Evolutionary conservation across 176 grass and related monocot genomes (phyloP).

Genomic region (Saccharum officinarum): DNA sequence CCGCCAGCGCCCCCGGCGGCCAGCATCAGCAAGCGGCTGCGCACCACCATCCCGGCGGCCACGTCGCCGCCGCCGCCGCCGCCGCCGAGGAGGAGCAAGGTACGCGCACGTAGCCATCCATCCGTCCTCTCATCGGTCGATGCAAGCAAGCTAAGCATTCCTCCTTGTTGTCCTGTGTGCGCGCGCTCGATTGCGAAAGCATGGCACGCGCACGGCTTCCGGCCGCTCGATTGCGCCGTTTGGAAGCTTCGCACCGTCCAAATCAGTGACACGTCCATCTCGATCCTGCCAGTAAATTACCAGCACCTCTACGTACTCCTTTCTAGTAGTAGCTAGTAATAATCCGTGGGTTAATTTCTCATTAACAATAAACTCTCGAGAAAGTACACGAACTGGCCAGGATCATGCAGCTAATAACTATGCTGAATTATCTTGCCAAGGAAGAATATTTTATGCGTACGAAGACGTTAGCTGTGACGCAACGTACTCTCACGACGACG

Average conservation of each 20-base stretch:
- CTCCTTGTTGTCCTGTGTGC: slow-evolving; percentile 24
- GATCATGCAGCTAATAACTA: slow-evolving; percentile 28
- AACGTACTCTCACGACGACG: not conserved
- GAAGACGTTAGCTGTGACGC: slow-evolving; percentile 36
- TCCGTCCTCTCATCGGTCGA: not conserved
- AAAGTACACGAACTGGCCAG: not conserved
- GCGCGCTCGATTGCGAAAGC: slow-evolving; percentile 28
- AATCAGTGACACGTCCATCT: not conserved
- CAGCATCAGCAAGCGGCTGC: not conserved
- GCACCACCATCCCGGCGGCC: slow-evolving; percentile 1
- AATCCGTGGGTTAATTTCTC: not conserved
- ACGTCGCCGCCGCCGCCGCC: not conserved
- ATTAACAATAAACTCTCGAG: not conserved
- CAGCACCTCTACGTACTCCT: not conserved
- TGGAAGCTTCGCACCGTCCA: slow-evolving; percentile 47
- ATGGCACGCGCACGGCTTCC: slow-evolving; percentile 28
- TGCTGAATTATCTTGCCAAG: not conserved
- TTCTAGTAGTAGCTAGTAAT: not conserved
- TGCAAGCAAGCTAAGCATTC: not conserved
- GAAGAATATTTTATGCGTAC: slow-evolving; percentile 42
- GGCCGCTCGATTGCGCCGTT: slow-evolving; percentile 27
- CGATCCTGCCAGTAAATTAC: not conserved
- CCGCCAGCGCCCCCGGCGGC: not conserved
- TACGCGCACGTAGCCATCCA: slow-evolving; percentile 5
- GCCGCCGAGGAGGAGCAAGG: slow-evolving; percentile 46